phyloP scores from a whole-genome alignment of 441 rosid genomes.

The Euphorbia celastroides region DNA sequence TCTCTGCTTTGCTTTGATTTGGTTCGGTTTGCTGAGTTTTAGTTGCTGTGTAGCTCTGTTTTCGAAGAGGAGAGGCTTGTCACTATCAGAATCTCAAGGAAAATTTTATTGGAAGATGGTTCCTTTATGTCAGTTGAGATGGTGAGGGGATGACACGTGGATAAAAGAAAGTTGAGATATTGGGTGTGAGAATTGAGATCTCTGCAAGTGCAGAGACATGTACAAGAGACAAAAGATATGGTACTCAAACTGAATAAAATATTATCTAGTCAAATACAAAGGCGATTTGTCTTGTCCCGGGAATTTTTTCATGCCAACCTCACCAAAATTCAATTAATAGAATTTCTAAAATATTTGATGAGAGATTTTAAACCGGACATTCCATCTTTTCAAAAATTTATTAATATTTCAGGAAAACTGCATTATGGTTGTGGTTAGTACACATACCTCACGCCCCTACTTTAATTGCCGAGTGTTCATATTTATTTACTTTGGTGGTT shows the following conservation, averaged over 20 bases:
- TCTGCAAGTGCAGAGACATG: not conserved
- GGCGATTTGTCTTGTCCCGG: not conserved
- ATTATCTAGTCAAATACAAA: not conserved
- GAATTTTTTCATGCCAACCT: too few species aligned
- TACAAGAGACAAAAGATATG: not conserved
- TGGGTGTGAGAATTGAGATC: conserved; percentile 4
- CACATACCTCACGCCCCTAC: too few species aligned
- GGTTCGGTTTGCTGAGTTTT: not conserved
- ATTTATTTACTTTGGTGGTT: too few species aligned
- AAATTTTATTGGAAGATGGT: not conserved
- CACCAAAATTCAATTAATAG: too few species aligned
- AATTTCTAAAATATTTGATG: too few species aligned
- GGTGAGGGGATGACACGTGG: not conserved
- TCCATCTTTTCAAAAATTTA: too few species aligned
- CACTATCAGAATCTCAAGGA: conserved; percentile 16
- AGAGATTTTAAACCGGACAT: too few species aligned
- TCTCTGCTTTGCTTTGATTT: not conserved
- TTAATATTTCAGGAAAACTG: too few species aligned
- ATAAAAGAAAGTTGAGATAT: not conserved
- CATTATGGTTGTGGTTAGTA: too few species aligned
- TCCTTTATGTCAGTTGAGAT: not conserved
- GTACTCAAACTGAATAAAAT: not conserved
- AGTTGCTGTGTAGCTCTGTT: not conserved
- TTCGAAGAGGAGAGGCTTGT: not conserved
- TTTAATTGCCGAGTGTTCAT: too few species aligned